Evolutionary conservation across 116 monocot genomes (phyloP).

Genomic region (Posidonia oceanica): DNA sequence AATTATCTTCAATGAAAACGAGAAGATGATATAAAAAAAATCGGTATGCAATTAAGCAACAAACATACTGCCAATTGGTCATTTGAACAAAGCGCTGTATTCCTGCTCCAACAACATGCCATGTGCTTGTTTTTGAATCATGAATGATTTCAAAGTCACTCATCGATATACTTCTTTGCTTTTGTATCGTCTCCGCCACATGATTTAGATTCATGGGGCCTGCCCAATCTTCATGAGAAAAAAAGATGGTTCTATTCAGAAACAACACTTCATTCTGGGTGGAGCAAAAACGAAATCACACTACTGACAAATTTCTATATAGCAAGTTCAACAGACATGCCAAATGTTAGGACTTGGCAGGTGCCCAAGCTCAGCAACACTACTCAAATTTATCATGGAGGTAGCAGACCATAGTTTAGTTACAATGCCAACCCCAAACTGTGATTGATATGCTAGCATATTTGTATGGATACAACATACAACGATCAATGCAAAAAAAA

Average conservation of each 20-base stretch:
- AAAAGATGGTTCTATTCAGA: neutral
- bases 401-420: no score
- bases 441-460: no score
- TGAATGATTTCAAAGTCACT: slow-evolving; percentile 84
- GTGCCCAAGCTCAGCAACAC: no score
- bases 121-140: slow-evolving; percentile 49
- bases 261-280: no score
- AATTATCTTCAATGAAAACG: neutral
- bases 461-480: no score
- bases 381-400: no score
- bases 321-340: no score
- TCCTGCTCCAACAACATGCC: slow-evolving; percentile 85
- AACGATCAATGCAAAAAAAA: no score
- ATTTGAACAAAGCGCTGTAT: slow-evolving; percentile 96
- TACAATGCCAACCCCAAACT: no score
- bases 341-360: no score
- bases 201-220: slow-evolving; percentile 57
- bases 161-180: slow-evolving; percentile 60
- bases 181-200: slow-evolving; percentile 77
- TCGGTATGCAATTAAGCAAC: neutral
- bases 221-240: slow-evolving; percentile 26
- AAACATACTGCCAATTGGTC: slow-evolving; percentile 94
- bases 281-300: no score
- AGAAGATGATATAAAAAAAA: neutral
- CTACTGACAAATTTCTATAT: no score